A percentile compares a stretch with the other conserved stretches of the same genome.
phyloP scores from a whole-genome alignment of 768 basidiomycete species.

The Rhizopogon sp. region DNA sequence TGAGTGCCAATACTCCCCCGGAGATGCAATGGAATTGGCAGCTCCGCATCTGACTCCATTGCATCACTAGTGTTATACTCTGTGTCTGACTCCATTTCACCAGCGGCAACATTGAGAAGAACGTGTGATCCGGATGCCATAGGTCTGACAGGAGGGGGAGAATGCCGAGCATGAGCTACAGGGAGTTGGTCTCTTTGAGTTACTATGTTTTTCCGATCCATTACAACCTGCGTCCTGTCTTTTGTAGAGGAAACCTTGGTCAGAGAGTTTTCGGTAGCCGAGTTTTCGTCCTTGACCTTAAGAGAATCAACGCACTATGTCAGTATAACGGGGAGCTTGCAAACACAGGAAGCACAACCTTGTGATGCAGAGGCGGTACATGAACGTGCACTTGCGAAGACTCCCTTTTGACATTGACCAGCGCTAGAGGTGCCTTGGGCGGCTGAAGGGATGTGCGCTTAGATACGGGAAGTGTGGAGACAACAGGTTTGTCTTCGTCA shows the following conservation, averaged over 20 bases:
- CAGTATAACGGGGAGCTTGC: background rate
- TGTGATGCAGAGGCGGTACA: background rate
- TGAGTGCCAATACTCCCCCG: background rate
- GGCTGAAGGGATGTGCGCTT: conserved; percentile 23
- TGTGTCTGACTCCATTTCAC: background rate
- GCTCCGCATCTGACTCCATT: background rate
- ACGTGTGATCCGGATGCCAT: conserved; percentile 17
- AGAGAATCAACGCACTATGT: background rate
- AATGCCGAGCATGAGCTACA: no score
- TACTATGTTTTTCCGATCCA: no score
- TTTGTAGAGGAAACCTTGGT: background rate
- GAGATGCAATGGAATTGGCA: background rate
- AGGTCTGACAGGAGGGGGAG: no score
- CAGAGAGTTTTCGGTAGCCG: background rate
- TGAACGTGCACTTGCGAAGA: background rate
- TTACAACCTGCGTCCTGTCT: background rate
- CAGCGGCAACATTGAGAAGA: background rate
- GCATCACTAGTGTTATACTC: background rate
- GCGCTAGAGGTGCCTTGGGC: conserved; percentile 22
- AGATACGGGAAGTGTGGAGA: background rate
- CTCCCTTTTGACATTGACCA: conserved; percentile 14
- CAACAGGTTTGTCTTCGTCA: background rate
- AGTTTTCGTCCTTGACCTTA: background rate
- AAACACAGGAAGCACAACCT: background rate
- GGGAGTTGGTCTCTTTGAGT: no score